Base-by-base conservation (phyloP, 352 stramenopile species). In the Aphanomyces astaci region DNA sequence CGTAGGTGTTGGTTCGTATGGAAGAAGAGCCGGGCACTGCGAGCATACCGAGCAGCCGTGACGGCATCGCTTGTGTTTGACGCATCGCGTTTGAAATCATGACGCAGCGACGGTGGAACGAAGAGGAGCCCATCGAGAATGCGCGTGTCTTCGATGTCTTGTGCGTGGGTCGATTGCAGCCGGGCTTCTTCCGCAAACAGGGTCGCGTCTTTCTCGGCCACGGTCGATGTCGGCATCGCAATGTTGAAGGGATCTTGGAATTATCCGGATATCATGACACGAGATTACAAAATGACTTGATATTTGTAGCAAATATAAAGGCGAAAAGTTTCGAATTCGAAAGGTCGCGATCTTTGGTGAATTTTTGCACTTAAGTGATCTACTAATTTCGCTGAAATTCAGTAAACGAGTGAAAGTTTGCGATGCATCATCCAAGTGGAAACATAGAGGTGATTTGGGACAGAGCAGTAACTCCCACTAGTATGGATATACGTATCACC, bases 51-150 rank as follows among this genome's bases (percentile, higher is more conserved):
- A 31, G 81, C 81, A 2, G 40, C 33, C 2, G 71, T 78, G 28
- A 87, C 73, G 19, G 54, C 64, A 10, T 19, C 19, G 2, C 39
- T 24, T 0, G 75, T 36, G 11, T 65, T 65, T 1, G 73, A 57
- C 9, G 63, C 49, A 27, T 73, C 48, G 30, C 46, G 63, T n/a
- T 77, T 76, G 48, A 92, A 89, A 65, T 90, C 73, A 53, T 84
- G 81, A 11, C 77, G 79, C 9, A 87, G 71, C 15, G 73, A 55
- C 19, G 51, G 67, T 0, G 76, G 77, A 0, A 89, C 36, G 53
- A 86, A 89, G 17, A 66, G 63, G 19, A 84, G 86, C 15, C 43
- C 54, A 24, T 78, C 62, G 32, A 68, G 39, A 10, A 52, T 48
- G n/a, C 46, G 48, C 7, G 10, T 1, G 25, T 68, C 62, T 25